Conservation (phyloP, 2,329 filamentous ascomycete genomes). For the Magnaporthiopsis rhizophila region DNA sequence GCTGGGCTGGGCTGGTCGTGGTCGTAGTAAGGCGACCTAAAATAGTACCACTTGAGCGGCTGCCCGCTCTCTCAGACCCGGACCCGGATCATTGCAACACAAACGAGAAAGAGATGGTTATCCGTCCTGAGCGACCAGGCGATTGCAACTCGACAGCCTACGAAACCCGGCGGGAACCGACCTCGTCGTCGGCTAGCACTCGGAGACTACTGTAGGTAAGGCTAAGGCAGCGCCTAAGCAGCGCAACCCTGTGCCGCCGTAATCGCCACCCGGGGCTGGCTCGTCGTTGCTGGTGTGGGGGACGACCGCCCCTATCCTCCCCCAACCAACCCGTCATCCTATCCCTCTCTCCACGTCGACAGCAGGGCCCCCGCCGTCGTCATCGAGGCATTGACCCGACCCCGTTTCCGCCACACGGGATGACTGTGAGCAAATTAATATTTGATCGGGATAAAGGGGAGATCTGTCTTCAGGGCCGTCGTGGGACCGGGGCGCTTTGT, state of each 20-base stretch:
- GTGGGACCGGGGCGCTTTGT: no score
- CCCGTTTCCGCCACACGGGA: no score
- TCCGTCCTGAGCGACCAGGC: no score
- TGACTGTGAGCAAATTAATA: no score
- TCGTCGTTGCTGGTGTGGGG: background rate
- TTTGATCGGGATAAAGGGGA: no score
- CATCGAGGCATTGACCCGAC: background rate
- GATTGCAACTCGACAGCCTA: background rate
- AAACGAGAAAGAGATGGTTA: background rate
- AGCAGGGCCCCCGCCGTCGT: background rate
- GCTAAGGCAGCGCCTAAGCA: background rate
- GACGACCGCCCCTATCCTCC: background rate
- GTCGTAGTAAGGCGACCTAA: background rate
- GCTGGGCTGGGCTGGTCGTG: background rate
- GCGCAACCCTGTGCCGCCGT: background rate
- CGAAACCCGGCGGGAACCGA: background rate
- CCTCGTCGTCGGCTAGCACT: no score
- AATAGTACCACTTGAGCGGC: background rate
- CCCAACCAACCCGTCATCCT: no score
- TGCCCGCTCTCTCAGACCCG: background rate
- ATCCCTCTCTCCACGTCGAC: no score
- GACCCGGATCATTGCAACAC: background rate
- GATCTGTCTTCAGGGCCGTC: no score
- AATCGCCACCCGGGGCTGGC: background rate
- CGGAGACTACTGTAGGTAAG: no score